These are phyloP conservation scores for Zopfochytrium polystomum DNA, from an alignment of 371 early-diverging fungal species.

Conservation along the genomic window DNA sequence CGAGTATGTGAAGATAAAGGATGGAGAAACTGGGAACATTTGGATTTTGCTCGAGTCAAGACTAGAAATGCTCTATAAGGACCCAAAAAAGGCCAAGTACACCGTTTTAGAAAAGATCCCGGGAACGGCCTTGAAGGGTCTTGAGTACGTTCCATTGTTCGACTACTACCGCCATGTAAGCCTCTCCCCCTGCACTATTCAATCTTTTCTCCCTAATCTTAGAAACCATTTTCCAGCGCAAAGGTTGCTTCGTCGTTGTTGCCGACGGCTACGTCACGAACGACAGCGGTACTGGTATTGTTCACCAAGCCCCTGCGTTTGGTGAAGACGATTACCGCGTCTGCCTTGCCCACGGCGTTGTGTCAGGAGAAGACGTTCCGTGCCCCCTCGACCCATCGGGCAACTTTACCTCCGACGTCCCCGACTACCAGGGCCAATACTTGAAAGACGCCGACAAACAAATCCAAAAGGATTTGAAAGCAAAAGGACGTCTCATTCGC, in stretches of 20 bases:
- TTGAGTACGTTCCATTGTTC: too few species aligned
- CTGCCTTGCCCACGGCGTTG: slow-evolving; percentile 80
- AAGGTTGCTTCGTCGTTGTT: slow-evolving; percentile 81
- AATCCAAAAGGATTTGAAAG: too few species aligned
- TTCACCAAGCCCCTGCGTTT: slow-evolving; percentile 99
- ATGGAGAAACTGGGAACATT: slow-evolving; percentile 70
- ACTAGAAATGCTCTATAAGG: too few species aligned
- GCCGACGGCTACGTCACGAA: slow-evolving; percentile 94
- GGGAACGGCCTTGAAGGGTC: too few species aligned
- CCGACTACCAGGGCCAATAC: slow-evolving; percentile 86
- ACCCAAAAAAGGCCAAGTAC: slow-evolving; percentile 95
- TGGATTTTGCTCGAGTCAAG: too few species aligned
- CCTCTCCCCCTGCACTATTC: too few species aligned
- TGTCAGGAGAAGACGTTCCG: slow-evolving; percentile 82
- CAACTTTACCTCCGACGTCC: slow-evolving; percentile 79
- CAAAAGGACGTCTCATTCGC: too few species aligned
- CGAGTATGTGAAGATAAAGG: slow-evolving; percentile 94
- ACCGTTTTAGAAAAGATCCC: slow-evolving; percentile 73
- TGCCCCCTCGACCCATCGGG: too few species aligned
- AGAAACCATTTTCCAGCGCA: too few species aligned
- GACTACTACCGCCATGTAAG: too few species aligned
- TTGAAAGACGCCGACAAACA: slow-evolving; percentile 98
- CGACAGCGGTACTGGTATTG: slow-evolving; percentile 98
- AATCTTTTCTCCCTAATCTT: too few species aligned
- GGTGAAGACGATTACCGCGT: slow-evolving; percentile 99